Conservation (phyloP, 2,329 filamentous ascomycete species). For the Fusarium lateritium region DNA sequence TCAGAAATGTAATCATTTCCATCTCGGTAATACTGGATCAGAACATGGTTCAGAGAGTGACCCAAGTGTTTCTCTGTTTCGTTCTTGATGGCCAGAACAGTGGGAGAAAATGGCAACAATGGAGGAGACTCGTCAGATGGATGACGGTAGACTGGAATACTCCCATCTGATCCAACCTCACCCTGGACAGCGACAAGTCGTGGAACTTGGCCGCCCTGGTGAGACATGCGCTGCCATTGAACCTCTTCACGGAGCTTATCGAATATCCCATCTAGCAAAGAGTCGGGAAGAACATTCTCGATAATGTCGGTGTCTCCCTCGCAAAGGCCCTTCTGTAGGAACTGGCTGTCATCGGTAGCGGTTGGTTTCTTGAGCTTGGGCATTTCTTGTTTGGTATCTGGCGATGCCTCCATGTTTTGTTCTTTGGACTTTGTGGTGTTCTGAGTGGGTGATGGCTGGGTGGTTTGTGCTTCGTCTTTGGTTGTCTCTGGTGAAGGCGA, state of each 20-base stretch:
- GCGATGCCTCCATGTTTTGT: slow-evolving; percentile 7
- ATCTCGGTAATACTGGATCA: slow-evolving; percentile 94
- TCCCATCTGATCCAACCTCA: slow-evolving; percentile 75
- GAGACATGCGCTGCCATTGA: slow-evolving; percentile 91
- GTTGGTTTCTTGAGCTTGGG: slow-evolving; percentile 15
- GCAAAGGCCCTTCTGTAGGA: slow-evolving; percentile 71
- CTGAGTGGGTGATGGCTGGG: not conserved
- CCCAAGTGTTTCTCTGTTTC: slow-evolving; percentile 80
- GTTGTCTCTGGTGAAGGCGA: not conserved
- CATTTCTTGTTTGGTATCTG: slow-evolving; percentile 12
- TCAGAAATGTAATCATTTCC: slow-evolving; percentile 95
- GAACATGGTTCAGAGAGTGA: slow-evolving; percentile 88
- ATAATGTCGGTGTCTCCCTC: slow-evolving; percentile 86
- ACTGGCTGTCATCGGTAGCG: slow-evolving; percentile 14
- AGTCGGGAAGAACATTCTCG: slow-evolving; percentile 74
- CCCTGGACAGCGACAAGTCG: slow-evolving; percentile 93
- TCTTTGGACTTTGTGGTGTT: slow-evolving; percentile 3
- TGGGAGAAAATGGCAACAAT: slow-evolving; percentile 80
- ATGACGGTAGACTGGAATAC: slow-evolving; percentile 92
- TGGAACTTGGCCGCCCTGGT: slow-evolving; percentile 91
- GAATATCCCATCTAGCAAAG: slow-evolving; percentile 74
- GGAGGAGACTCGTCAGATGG: slow-evolving; percentile 90
- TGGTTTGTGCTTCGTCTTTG: not conserved
- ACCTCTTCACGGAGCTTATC: slow-evolving; percentile 80
- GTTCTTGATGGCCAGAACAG: slow-evolving; percentile 76